A percentile compares a stretch with the other conserved stretches of the same genome.
These are phyloP conservation scores for Cytospora leucostoma DNA, from an alignment of 2,329 filamentous ascomycete genomes.

Conservation along the genomic window DNA sequence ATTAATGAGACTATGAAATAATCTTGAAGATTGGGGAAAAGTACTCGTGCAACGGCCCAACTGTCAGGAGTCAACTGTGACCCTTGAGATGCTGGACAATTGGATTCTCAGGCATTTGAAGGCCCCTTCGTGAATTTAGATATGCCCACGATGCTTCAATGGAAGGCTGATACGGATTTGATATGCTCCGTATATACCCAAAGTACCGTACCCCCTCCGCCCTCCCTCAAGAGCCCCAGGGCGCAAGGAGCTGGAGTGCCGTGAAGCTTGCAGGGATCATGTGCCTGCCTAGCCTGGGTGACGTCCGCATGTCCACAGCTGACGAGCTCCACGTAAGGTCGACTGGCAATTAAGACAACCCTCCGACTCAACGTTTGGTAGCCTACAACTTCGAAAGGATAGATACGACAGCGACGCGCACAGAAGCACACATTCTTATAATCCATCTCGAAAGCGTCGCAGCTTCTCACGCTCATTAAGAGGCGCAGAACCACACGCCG, in stretches of 20 bases:
- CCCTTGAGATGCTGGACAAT: neutral
- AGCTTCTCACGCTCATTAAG: neutral
- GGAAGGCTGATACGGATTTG: neutral
- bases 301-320: slow-evolving; percentile 23
- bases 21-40: too few relatives aligned
- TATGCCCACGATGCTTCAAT: neutral
- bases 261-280: slow-evolving; percentile 21
- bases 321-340: slow-evolving; percentile 26
- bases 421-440: neutral
- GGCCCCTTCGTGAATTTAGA: neutral
- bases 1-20: too few relatives aligned
- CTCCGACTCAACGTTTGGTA: slow-evolving; percentile 2
- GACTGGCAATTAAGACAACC: slow-evolving; percentile 2
- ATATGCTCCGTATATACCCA: too few relatives aligned
- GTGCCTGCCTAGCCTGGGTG: slow-evolving; percentile 24
- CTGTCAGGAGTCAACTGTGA: neutral
- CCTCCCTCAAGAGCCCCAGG: too few relatives aligned
- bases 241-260: too few relatives aligned
- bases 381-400: neutral
- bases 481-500: neutral
- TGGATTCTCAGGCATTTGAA: neutral
- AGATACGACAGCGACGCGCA: neutral
- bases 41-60: too few relatives aligned
- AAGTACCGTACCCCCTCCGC: too few relatives aligned
- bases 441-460: neutral